Percentiles rank a stretch among this genome's conserved stretches.
phyloP scores from a whole-genome alignment of 2,329 filamentous ascomycete species.

The Hypoxylon sp. region DNA sequence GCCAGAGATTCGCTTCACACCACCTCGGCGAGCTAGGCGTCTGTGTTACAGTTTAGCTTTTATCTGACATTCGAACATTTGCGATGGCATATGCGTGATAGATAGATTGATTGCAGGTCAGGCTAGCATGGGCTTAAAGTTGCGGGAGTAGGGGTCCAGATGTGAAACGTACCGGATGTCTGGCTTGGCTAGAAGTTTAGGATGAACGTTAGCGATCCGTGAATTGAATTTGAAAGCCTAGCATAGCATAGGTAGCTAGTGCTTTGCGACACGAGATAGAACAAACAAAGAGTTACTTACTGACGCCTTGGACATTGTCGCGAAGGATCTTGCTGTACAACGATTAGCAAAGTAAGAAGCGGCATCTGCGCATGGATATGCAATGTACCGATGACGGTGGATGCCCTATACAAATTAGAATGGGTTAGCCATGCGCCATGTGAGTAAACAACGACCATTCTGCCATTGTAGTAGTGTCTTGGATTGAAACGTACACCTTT shows the following conservation, averaged over 20 bases:
- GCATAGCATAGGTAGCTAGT: no score
- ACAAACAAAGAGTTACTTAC: slow-evolving; percentile 37
- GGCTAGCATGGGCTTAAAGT: slow-evolving; percentile 3
- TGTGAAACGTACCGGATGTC: slow-evolving; percentile 58
- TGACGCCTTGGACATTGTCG: slow-evolving; percentile 47
- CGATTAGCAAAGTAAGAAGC: slow-evolving; percentile 8
- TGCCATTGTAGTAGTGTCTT: no score
- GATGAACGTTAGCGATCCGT: slow-evolving; percentile 29
- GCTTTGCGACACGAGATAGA: neutral
- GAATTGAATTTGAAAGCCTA: no score
- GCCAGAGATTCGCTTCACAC: slow-evolving; percentile 76
- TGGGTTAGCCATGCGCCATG: slow-evolving; percentile 18
- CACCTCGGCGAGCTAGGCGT: slow-evolving; percentile 77
- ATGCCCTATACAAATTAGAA: slow-evolving; percentile 33
- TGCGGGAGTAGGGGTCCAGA: slow-evolving; percentile 1
- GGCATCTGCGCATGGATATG: neutral
- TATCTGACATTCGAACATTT: no score
- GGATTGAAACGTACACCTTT: slow-evolving; percentile 42
- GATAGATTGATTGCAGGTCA: neutral
- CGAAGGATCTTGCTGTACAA: slow-evolving; percentile 44
- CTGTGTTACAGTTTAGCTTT: no score
- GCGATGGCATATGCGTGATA: slow-evolving; percentile 3
- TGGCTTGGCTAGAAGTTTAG: slow-evolving; percentile 56
- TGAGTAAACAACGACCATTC: no score
- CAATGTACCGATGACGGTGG: slow-evolving; percentile 41